Conservation (phyloP, 495 filamentous ascomycete species). For the Staphylotrichum longicolle region DNA sequence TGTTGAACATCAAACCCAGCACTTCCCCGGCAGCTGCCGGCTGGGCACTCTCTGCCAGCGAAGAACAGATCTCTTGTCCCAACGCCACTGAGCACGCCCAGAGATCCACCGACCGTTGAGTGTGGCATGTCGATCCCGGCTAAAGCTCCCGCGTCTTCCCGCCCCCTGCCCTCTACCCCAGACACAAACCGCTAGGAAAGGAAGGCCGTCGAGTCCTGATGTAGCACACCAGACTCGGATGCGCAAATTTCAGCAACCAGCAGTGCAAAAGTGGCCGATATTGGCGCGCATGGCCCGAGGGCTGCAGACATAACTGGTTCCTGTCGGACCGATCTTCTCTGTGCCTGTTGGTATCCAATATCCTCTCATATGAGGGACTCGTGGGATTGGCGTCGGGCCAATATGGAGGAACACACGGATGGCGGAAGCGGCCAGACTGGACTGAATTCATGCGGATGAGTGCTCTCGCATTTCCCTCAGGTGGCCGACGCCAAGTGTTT, state of each 20-base stretch:
- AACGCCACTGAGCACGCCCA: not conserved
- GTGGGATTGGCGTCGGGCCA: not conserved
- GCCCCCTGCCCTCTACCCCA: not conserved
- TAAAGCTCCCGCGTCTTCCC: not conserved
- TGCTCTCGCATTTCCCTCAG: too few species aligned
- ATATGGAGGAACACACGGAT: not conserved
- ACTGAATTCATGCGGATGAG: too few species aligned
- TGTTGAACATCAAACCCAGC: not conserved
- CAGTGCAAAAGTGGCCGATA: not conserved
- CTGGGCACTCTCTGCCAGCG: not conserved
- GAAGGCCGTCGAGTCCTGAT: not conserved
- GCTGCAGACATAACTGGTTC: not conserved
- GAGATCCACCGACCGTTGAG: not conserved
- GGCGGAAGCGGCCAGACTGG: too few species aligned
- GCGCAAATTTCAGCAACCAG: not conserved
- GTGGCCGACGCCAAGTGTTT: not conserved
- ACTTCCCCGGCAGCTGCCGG: not conserved
- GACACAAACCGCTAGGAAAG: not conserved
- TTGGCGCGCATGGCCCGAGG: too few species aligned
- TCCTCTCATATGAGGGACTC: not conserved
- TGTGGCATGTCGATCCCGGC: not conserved
- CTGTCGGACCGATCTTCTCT: conserved; percentile 6
- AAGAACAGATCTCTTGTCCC: not conserved
- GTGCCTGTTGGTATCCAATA: not conserved
- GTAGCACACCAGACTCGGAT: not conserved